Percentiles rank a stretch among this genome's conserved stretches.
phyloP scores from a whole-genome alignment of 768 basidiomycete genomes.

The Naematelia aurantialba region DNA sequence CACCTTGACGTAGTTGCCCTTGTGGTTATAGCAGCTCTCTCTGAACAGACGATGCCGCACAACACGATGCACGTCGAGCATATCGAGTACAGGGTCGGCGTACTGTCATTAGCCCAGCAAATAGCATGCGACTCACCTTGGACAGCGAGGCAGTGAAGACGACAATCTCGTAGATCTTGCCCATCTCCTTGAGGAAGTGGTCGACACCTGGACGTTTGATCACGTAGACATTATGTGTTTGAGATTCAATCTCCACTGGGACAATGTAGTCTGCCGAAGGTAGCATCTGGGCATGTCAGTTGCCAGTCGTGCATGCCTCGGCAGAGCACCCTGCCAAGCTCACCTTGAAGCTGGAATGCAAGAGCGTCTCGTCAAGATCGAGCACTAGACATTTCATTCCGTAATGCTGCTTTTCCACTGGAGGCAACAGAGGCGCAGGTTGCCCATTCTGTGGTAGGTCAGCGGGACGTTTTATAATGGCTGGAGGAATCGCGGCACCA shows the following conservation, averaged over 20 bases:
- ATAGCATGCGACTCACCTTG: constrained; percentile 62
- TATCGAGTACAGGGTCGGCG: constrained; percentile 96
- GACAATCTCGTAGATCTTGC: constrained; percentile 95
- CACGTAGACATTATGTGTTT: constrained; percentile 98
- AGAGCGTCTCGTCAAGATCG: constrained; percentile 93
- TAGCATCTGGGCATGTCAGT: constrained; percentile 66
- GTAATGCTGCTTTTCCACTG: constrained; percentile 69
- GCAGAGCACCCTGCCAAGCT: too few relatives aligned
- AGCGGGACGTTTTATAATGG: constrained; percentile 10
- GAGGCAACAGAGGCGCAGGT: constrained; percentile 82
- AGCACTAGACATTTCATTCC: constrained; percentile 94
- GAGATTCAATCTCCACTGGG: constrained; percentile 96
- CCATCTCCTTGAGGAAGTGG: constrained; percentile 95
- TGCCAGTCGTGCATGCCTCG: too few relatives aligned
- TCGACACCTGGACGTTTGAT: constrained; percentile 98
- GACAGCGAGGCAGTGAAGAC: constrained; percentile 96
- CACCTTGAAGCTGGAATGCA: constrained; percentile 98
- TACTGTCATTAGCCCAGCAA: constrained; percentile 58
- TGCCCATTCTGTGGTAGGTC: constrained; percentile 65
- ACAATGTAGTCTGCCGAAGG: constrained; percentile 95
- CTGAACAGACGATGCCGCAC: constrained; percentile 92
- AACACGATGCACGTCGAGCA: constrained; percentile 85
- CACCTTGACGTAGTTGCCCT: constrained; percentile 98
- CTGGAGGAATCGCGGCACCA: too few relatives aligned
- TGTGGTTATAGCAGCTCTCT: constrained; percentile 98